Base-by-base conservation (phyloP, 2,329 filamentous ascomycete species). In the Fusarium sambucinum region DNA sequence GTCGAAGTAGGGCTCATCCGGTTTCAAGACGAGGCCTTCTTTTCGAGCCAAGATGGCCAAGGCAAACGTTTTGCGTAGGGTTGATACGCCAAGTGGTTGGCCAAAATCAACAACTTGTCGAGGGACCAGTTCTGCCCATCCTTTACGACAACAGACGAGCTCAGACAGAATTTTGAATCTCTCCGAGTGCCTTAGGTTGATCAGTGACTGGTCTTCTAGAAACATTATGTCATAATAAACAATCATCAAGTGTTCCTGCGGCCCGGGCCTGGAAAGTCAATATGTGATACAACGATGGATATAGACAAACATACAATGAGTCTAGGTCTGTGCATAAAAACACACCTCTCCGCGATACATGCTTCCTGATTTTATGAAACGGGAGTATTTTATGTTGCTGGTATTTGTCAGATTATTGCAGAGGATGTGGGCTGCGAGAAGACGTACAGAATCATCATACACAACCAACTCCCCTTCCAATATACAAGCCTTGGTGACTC, bases 21-120 rank as follows among this genome's bases (percentile, higher is more conserved):
- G 88, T 77, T 97, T 97, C 50, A 97, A 77, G 0, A 97, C 89
- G 17, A 96, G 83, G 0, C 94, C 94, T 80, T 97, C 94, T 74
- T 88, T 89, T 30, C 88, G 84, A 32, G 85, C 80, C 16, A 85
- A 80, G 57, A 96, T 91, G 29, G 87, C 89, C 47, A 83, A 83
- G 2, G 90, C 88, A 75, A 97, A 95, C 3, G 85, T 84, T 6
- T 86, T 81, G 33, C 88, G 84, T 7, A 96, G 80, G 50, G 82
- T 80, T 0, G 83, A 82, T 13, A 83, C 82, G 2, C 87, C 88
- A 13, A 82, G 77, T 3, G 73, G 74, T 7, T 80, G 81, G 9
- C 81, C 80, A 74, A 95, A 93, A 71, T 94, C 87, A 19, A 97
- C 84, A 6, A 89, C 77, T 55, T 89, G 85, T 66, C 91, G 88